phyloP scores from a whole-genome alignment of 305 asterid genomes.

The Andrographis paniculata region DNA sequence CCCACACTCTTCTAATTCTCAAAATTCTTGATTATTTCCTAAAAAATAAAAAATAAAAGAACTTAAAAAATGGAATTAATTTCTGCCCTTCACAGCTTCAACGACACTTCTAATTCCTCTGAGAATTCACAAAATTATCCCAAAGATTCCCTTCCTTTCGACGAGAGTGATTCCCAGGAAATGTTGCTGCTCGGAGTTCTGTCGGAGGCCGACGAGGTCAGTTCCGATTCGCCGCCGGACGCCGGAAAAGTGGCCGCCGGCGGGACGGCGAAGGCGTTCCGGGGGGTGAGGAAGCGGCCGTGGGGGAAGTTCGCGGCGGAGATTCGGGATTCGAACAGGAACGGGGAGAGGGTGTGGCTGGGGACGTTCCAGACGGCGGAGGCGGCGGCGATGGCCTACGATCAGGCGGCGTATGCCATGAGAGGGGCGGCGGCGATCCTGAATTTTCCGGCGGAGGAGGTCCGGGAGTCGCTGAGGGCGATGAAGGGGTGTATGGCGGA shows the following conservation, averaged over 20 bases:
- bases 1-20: too few relatives aligned
- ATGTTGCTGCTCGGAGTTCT: conserved; percentile 61
- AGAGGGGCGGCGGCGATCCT: conserved; percentile 39
- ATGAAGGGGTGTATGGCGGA: conserved; percentile 22
- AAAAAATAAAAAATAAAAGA: too few relatives aligned
- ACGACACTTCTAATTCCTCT: too few relatives aligned
- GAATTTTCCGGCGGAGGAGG: conserved; percentile 51
- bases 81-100: too few relatives aligned
- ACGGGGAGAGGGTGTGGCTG: conserved; percentile 63
- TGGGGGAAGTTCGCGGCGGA: too few relatives aligned
- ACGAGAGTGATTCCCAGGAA: conserved; percentile 69
- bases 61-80: too few relatives aligned
- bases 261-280: conserved; percentile 22
- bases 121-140: conserved; percentile 8
- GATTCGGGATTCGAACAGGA: conserved; percentile 57
- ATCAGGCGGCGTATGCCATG: conserved; percentile 53
- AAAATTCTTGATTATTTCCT: too few relatives aligned
- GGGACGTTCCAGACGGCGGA: conserved; percentile 63
- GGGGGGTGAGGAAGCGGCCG: conserved; percentile 52
- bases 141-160: conserved; percentile 45
- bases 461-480: conserved; percentile 32
- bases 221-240: neutral
- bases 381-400: conserved; percentile 64
- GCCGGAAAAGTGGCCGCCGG: neutral
- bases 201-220: conserved; percentile 23